Evolutionary conservation across 2,329 filamentous ascomycete species (phyloP).

Genomic region (Phyllosticta citribraziliensis): DNA sequence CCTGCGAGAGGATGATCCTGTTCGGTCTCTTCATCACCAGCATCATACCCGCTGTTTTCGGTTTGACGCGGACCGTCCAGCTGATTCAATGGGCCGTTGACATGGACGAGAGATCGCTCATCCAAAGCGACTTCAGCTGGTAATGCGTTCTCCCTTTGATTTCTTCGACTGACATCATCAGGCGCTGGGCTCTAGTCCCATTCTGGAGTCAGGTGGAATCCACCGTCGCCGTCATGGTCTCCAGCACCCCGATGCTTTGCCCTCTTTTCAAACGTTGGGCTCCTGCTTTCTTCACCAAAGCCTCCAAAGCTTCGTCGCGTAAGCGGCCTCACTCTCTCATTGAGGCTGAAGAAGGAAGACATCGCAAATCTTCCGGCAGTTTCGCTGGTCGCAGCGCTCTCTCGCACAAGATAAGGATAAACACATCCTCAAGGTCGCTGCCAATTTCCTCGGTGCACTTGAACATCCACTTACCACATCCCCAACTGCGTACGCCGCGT

Average conservation of each 20-base stretch:
- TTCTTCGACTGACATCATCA: background rate
- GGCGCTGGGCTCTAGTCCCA: conserved; percentile 5
- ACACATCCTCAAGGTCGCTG: background rate
- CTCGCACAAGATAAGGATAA: background rate
- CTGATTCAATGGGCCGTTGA: background rate
- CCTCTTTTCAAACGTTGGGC: background rate
- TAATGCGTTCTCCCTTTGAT: background rate
- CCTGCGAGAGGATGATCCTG: background rate
- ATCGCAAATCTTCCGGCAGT: background rate
- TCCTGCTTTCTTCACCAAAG: background rate
- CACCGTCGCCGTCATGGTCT: conserved; percentile 5
- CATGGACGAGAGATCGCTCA: too few relatives aligned
- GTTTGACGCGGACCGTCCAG: background rate
- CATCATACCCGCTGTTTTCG: background rate
- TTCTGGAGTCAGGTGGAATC: conserved; percentile 8
- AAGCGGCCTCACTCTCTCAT: background rate
- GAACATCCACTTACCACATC: background rate
- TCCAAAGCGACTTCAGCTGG: background rate
- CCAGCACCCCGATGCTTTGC: conserved; percentile 1
- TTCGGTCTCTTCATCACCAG: background rate
- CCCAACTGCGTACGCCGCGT: background rate
- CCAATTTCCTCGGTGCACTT: background rate
- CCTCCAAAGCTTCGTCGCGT: background rate
- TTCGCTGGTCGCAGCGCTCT: background rate
- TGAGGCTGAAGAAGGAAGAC: background rate